Percentiles rank a stretch among this genome's conserved stretches.
phyloP scores from a whole-genome alignment of 305 asterid species.

The Rubia peregrina region DNA sequence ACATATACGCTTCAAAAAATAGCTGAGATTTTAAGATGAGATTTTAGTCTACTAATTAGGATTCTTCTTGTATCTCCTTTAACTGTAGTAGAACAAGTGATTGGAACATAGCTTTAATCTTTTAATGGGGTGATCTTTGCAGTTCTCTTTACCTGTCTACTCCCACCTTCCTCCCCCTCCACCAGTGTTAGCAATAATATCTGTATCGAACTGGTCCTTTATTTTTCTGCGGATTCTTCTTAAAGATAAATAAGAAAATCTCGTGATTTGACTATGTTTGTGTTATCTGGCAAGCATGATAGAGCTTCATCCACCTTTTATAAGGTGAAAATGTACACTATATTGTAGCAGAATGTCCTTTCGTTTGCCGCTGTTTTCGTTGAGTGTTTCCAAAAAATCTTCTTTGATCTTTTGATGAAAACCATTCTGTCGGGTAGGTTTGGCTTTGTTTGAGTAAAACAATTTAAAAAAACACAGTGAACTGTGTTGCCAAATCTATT shows the following conservation, averaged over 20 bases:
- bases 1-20: not conserved
- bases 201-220: not conserved
- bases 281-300: not conserved
- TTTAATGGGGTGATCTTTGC: not conserved
- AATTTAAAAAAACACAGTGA: too few species aligned
- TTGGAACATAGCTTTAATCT: not conserved
- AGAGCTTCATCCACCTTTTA: not conserved
- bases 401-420: not conserved
- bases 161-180: too few species aligned
- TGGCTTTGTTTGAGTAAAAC: not conserved
- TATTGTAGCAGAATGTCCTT: not conserved
- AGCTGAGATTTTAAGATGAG: too few species aligned
- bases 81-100: not conserved
- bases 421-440: not conserved
- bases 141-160: not conserved
- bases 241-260: not conserved
- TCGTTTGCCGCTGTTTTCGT: not conserved
- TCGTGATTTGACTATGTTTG: not conserved
- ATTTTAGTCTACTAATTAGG: not conserved
- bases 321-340: not conserved
- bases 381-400: not conserved
- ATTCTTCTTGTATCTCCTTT: not conserved
- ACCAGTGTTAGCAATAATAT: not conserved
- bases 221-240: not conserved
- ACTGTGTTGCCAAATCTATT: not conserved